Evolutionary conservation across 2,329 filamentous ascomycete species (phyloP), one percentile per base, ranked within the genome.

Genomic region (Talaromyces verruculosus): DNA sequence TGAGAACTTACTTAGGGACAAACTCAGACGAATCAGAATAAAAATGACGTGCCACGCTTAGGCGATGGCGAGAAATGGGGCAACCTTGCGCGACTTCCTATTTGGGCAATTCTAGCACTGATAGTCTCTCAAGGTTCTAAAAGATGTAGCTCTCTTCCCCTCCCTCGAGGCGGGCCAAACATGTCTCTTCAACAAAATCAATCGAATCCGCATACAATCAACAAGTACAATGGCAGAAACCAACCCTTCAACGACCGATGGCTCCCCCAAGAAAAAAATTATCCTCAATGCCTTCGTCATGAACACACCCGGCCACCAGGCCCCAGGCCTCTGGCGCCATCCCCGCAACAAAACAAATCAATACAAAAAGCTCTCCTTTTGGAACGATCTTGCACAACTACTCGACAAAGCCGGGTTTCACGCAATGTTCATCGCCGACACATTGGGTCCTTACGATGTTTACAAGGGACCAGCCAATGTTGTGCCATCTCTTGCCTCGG

Each of bases 391-490:
- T 0, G 83, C 83, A 0, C 77, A 82, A 64, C 76, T 79, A 63
- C 76, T 84, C 1, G 81, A 84, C 41, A 76, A 77, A 7, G 81
- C 80, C 28, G 81, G 82, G 28, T 84, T 84, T 68, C 82, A 84
- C 67, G 81, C 79, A 15, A 79, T 84, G 55, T 84, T 84, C 73
- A 79, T 84, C 61, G 83, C 83, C 6, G 83, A 84, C 67, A 80
- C 83, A 1, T 74, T 84, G 0, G 81, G 81, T 3, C 77, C 78
- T 17, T 82, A 83, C 71, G 81, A 82, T 67, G 78, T 82, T 28
- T 83, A 83, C 74, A 78, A 78, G 33, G 79, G 78, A 0, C 79
- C 77, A 1, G 71, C 72, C 1, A 80, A 80, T 66, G 72, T 78
- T 2, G 72, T 74, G 3, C 78, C 79, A 0, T 75, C 78, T 0